These are phyloP conservation scores for Termitomyces sp. DNA, from an alignment of 768 basidiomycete genomes.

Conservation along the genomic window DNA sequence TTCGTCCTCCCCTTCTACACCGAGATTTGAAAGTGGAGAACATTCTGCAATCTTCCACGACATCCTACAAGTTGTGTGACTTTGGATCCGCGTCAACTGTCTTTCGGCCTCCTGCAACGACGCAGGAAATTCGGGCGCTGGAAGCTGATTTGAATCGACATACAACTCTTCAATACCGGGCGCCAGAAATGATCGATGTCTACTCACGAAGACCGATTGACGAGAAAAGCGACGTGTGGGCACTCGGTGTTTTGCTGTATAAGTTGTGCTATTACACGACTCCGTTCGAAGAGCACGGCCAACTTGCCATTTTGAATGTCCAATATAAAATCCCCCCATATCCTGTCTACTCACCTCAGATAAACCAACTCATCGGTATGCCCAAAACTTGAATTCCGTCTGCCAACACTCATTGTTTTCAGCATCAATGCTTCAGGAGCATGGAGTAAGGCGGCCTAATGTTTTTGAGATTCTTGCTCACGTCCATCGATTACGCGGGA, in stretches of 20 bases:
- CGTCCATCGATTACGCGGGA: conserved; percentile 86
- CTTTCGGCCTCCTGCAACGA: conserved; percentile 68
- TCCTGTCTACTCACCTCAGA: conserved; percentile 78
- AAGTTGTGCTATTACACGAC: conserved; percentile 99
- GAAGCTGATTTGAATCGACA: conserved; percentile 92
- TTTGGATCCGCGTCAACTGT: conserved; percentile 92
- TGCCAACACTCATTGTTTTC: conserved; percentile 10
- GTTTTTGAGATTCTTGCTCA: conserved; percentile 83
- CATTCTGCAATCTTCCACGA: conserved; percentile 83
- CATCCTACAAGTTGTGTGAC: conserved; percentile 94
- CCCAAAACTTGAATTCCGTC: neutral
- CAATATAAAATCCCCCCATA: conserved; percentile 91
- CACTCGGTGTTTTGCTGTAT: conserved; percentile 92
- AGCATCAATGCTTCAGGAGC: conserved; percentile 94
- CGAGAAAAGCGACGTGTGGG: conserved; percentile 98
- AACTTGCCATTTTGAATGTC: conserved; percentile 93
- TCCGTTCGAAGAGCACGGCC: conserved; percentile 97
- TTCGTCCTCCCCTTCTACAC: conserved; percentile 86
- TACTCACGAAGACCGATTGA: conserved; percentile 81
- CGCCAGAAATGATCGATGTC: conserved; percentile 98
- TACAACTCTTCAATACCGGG: conserved; percentile 95
- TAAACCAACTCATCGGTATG: conserved; percentile 83
- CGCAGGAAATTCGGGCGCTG: conserved; percentile 80
- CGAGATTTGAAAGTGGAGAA: conserved; percentile 99
- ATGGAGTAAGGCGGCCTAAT: conserved; percentile 79